Evolutionary conservation across 2,329 filamentous ascomycete genomes (phyloP), one percentile per base, ranked within the genome.

Genomic region (Verticillium albo-atrum): DNA sequence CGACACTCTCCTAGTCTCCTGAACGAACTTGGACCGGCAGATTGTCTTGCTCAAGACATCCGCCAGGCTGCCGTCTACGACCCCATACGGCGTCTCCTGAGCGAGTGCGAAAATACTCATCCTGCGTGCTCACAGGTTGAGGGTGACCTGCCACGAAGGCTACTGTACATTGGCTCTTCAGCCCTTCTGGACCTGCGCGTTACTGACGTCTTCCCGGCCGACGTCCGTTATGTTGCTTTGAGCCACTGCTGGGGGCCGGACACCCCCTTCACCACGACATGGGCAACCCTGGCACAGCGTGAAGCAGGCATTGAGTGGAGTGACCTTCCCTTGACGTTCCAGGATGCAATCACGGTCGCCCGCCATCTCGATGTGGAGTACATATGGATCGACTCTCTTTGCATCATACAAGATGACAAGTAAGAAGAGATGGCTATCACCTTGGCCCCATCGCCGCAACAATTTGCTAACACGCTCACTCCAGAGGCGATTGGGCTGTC

Each of bases 321-420:
- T 1, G n/a, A 30, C 6, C 47, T 65, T 2, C 65, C 54, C 4
- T 37, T 23, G 26, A 67, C 57, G n/a, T 67, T 68, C 32, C 60
- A 52, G 17, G 61, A 69, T 37, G 65, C 66, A n/a, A 53, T 68
- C 3, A 34, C 28, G 6, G 56, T 66, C 4, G 55, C 60, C 2
- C 60, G 61, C 1, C 30, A 42, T 10, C 52, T 68, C 5, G 64
- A 63, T 4, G n/a, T 62, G 34, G 35, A 55, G 2, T 69, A 68
- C 23, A 17, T 69, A 5, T 69, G 67, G 67, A 68, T 69, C 27
- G 67, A 70, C 56, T 68, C 66, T 4, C 56, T 70, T 2, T 70
- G 68, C 51, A 70, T 69, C 50, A 57, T 68, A 6, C 65, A 68
- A 26, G 64, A 64, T 42, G 35, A 42, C n/a, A 20, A 42, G 35